Base-by-base conservation (phyloP, 1,284 basidiomycete genomes). In the Ganoderma sinense region DNA sequence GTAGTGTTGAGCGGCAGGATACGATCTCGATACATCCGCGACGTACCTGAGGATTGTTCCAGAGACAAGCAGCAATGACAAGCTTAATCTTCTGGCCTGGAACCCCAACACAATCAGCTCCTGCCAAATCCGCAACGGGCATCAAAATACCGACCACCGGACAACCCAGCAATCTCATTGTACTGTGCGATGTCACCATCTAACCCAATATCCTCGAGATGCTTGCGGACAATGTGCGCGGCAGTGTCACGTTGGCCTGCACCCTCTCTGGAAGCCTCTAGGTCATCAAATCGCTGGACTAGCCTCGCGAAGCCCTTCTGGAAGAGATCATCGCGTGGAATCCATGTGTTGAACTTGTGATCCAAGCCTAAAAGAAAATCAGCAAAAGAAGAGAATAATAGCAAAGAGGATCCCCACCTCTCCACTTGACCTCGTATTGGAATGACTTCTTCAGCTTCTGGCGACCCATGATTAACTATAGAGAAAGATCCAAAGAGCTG, bases 111-210 rank as follows among this genome's bases (percentile, higher is more conserved):
- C 14, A 14, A 13, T 56, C 14, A 61, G 40, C 65, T 45, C 39
- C 36, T 41, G 23, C 14, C 29, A 59, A n/a, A 61, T 13, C 31
- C 31, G 40, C 5, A n/a, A 29, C 4, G 10, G 18, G 11, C 26
- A 29, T 18, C 6, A 68, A 43, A 69, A 59, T 43, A 70, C 84
- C 73, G 77, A 90, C 91, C 95, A 81, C 95, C 96, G 29, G 94
- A 96, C 65, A 97, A 83, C 45, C 96, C 97, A 62, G 91, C 90
- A 78, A 98, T 96, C 82, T 98, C 97, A 80, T 98, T 97, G 84
- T 98, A 98, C 81, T 97, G 96, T 6, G 97, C 97, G 75, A 97
- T 98, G 83, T 98, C 95, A 60, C 97, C 97, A 83, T 99, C 96
- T 62, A 99, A 87, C 64, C 97, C 97, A 70, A 99, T 96, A 75